Evolutionary conservation across 169 alveolate genomes (phyloP), one percentile per base, ranked within the genome.

Genomic region (Plasmodium malariae): DNA sequence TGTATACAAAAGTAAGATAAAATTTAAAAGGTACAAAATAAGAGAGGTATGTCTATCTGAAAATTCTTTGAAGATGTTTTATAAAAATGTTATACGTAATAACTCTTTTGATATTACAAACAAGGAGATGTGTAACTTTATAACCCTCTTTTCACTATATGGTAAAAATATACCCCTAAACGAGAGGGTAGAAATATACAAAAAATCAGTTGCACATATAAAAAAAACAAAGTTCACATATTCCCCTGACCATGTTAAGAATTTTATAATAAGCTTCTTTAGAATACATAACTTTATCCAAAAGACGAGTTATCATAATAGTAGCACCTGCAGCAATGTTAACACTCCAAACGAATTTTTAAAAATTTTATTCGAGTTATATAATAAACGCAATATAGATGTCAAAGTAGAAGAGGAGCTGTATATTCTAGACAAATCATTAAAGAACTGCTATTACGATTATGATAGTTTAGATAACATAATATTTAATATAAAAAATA

Each of bases 401-500:
- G 45, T 32, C 21, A 28, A 59, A 17, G 48, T 54, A 17, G 74
- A 83, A 67, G 91, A 68, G n/a, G 91, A 83, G 28, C 54, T 67
- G 17, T 36, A 72, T 21, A 49, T 83, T 28, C 37, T 83, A 17
- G 28, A 68, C 19, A 34, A 9, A 1, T 57, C 91, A 1, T 2
- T 83, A 21, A 21, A 21, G 17, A 83, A 71, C 40, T 7, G 43
- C 21, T 83, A 83, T 34, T 83, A 83, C 34, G 54, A 68, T 19
- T 83, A 83, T 83, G 72, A 51, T 11, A 55, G 74, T 59, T 49
- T 83, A 45, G 91, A 83, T 32, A 26, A 21, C 5, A 83, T 83
- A 17, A 21, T 83, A 32, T 83, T 83, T 71, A 70, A 83, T 55
- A 83, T 83, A 83, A 83, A 83, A 71, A 83, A 60, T 54, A 51